A percentile compares a stretch with the other conserved stretches of the same genome.
Evolutionary conservation across 176 grass and related monocot species (phyloP).

Genomic region (Urochloa ruziziensis): DNA sequence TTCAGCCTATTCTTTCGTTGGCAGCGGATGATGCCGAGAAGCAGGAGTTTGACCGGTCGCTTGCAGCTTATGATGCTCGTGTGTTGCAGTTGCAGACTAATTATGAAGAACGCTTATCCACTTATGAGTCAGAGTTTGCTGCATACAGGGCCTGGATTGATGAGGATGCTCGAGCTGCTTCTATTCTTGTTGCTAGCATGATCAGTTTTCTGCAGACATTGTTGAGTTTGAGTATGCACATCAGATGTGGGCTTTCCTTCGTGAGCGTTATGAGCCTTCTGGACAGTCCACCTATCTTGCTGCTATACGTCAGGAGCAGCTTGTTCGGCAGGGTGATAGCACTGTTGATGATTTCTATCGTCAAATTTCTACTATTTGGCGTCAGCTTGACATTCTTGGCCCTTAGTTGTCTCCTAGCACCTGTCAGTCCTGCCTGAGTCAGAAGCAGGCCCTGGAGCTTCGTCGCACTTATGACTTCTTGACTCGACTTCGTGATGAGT

Average conservation of each 20-base stretch:
- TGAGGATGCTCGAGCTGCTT: neutral
- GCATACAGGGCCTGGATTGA: neutral
- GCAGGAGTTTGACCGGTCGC: neutral
- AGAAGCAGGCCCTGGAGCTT: neutral
- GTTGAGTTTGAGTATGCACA: neutral
- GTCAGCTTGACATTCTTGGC: neutral
- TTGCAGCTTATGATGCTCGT: too few species aligned
- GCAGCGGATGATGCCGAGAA: neutral
- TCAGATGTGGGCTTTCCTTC: neutral
- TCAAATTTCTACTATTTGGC: neutral
- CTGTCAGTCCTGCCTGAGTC: neutral
- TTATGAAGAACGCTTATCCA: neutral
- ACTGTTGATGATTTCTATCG: neutral
- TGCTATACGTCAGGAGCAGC: neutral
- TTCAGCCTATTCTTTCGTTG: too few species aligned
- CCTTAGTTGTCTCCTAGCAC: neutral
- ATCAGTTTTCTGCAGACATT: neutral
- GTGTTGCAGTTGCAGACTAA: too few species aligned
- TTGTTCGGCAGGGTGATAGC: neutral
- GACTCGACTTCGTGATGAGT: neutral
- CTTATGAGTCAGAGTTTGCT: neutral
- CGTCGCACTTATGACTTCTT: neutral
- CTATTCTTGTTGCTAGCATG: neutral
- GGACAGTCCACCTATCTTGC: neutral
- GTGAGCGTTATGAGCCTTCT: neutral